phyloP scores from a whole-genome alignment of 257 asterid species.

The Solanum bulbocastanum region DNA sequence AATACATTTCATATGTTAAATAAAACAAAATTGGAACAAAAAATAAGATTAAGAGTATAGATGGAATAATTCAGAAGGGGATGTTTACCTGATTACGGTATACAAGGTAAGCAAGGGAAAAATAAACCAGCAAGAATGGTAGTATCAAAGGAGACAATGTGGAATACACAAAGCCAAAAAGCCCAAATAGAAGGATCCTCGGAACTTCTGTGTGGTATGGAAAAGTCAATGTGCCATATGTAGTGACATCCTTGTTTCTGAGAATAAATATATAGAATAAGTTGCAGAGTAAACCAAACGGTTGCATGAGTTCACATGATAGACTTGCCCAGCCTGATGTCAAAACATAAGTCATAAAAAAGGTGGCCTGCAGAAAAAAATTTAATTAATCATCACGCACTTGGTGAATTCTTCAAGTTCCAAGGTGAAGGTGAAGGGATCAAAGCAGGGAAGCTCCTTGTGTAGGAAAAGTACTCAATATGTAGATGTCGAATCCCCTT shows the following conservation, averaged over 20 bases:
- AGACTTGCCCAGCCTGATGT: conserved; percentile 99
- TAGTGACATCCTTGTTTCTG: conserved; percentile 45
- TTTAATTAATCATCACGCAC: neutral
- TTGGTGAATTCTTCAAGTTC: neutral
- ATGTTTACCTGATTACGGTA: conserved; percentile 81
- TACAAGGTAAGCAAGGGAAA: conserved; percentile 75
- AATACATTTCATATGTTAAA: neutral
- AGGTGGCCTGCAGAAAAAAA: conserved; percentile 66
- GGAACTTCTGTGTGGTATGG: conserved; percentile 96
- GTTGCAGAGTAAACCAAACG: conserved; percentile 57
- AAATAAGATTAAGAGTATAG: neutral
- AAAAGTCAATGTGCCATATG: conserved; percentile 60
- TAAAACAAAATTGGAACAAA: neutral
- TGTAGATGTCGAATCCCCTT: too few species aligned
- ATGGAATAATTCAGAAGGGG: neutral
- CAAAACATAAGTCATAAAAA: conserved; percentile 80
- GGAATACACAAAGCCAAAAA: conserved; percentile 61
- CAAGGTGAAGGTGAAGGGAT: neutral
- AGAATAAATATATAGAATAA: conserved; percentile 54
- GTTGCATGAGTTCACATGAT: conserved; percentile 82
- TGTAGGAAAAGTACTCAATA: neutral
- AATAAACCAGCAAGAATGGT: conserved; percentile 82
- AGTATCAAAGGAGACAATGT: conserved; percentile 72
- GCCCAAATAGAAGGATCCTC: conserved; percentile 46
- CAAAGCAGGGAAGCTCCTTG: neutral